phyloP scores from a whole-genome alignment of 345 rosid species.

The Carallia pectinifolia region DNA sequence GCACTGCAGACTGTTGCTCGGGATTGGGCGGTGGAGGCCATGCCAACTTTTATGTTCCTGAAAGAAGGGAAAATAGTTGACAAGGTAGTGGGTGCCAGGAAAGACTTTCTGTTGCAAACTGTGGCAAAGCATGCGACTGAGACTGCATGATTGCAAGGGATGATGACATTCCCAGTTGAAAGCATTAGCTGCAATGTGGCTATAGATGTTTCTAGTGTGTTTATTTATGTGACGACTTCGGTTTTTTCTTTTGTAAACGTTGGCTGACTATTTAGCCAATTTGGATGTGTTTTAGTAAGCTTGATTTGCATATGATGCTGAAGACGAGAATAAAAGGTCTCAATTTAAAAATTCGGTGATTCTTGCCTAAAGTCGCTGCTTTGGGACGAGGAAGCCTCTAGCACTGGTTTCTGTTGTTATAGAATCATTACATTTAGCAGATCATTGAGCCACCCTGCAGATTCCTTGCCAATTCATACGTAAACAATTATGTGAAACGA shows the following conservation, averaged over 20 bases:
- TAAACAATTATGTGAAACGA: too few species aligned
- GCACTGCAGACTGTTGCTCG: slow-evolving; percentile 17
- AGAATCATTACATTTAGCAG: too few species aligned
- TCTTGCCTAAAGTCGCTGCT: too few species aligned
- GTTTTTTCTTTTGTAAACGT: neutral
- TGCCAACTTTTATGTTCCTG: slow-evolving; percentile 25
- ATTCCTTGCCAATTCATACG: too few species aligned
- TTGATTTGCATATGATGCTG: too few species aligned
- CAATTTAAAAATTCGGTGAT: neutral
- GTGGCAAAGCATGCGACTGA: slow-evolving; percentile 5
- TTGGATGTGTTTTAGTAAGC: too few species aligned
- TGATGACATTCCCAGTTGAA: too few species aligned
- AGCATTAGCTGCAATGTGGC: too few species aligned
- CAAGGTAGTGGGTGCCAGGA: slow-evolving; percentile 23
- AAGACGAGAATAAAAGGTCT: neutral
- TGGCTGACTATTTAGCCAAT: too few species aligned
- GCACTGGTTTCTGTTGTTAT: too few species aligned
- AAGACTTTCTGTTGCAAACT: neutral
- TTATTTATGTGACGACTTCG: neutral
- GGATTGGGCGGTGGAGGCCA: slow-evolving; percentile 20
- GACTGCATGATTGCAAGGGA: neutral
- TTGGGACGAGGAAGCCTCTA: too few species aligned
- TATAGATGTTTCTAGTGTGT: neutral
- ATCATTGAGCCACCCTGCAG: too few species aligned
- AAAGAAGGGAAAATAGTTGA: slow-evolving; percentile 17